Percentiles rank a stretch among this genome's conserved stretches.
phyloP scores from a whole-genome alignment of 2,329 filamentous ascomycete species.

The Thelonectria olida region DNA sequence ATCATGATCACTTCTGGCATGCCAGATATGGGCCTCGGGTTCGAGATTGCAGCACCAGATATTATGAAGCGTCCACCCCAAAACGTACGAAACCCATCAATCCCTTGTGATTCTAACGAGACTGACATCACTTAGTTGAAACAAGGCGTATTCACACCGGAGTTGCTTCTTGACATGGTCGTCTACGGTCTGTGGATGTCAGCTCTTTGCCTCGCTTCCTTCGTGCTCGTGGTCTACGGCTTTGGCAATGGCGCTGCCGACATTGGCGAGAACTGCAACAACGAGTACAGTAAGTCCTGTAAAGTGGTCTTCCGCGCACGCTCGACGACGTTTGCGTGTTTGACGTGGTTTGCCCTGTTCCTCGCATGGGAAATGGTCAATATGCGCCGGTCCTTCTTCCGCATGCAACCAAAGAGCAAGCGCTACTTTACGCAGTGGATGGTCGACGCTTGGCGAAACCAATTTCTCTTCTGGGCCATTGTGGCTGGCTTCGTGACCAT shows the following conservation, averaged over 20 bases:
- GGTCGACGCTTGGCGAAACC: constrained; percentile 72
- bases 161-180: constrained; percentile 72
- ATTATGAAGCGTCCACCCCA: constrained; percentile 77
- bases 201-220: constrained; percentile 63
- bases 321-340: constrained; percentile 75
- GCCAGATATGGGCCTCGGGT: constrained; percentile 79
- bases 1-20: constrained; percentile 81
- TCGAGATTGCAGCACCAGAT: constrained; percentile 74
- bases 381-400: constrained; percentile 76
- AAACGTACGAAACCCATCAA: constrained; percentile 52
- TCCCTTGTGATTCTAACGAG: background rate
- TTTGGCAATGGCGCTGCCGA: constrained; percentile 58
- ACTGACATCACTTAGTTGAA: constrained; percentile 40
- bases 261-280: constrained; percentile 69
- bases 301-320: constrained; percentile 73
- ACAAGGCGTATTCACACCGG: constrained; percentile 69
- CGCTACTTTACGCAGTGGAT: constrained; percentile 73
- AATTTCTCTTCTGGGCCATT: constrained; percentile 74
- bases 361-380: constrained; percentile 81
- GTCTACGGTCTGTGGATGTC: constrained; percentile 75
- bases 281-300: constrained; percentile 60
- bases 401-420: constrained; percentile 72
- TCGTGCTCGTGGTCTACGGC: constrained; percentile 61
- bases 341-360: constrained; percentile 80
- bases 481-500: constrained; percentile 55